These are phyloP conservation scores for Protomyces lactucae-debilis DNA, from an alignment of 1,139 yeast genomes.

Conservation along the genomic window DNA sequence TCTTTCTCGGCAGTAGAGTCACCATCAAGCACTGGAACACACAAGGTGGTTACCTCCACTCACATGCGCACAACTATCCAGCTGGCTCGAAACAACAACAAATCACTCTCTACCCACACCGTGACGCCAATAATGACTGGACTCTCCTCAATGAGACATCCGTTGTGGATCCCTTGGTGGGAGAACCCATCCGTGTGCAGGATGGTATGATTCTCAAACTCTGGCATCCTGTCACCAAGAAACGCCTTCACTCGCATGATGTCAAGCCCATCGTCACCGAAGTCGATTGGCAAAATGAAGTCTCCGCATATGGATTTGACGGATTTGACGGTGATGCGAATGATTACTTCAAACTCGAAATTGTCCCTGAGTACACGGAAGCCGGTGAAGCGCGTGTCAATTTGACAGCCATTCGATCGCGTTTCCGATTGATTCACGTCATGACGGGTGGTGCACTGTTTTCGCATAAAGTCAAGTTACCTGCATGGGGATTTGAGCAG, in stretches of 20 bases:
- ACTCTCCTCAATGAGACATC: slow-evolving; percentile 50
- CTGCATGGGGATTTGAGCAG: slow-evolving; percentile 94
- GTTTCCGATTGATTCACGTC: slow-evolving; percentile 82
- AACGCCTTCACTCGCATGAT: slow-evolving; percentile 94
- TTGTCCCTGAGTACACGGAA: slow-evolving; percentile 56
- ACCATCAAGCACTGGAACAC: slow-evolving; percentile 79
- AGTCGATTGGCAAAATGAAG: slow-evolving; percentile 96
- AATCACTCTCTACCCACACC: slow-evolving; percentile 85
- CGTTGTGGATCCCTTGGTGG: slow-evolving; percentile 37
- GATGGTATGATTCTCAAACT: slow-evolving; percentile 80
- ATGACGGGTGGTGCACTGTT: slow-evolving; percentile 85
- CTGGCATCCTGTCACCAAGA: slow-evolving; percentile 59
- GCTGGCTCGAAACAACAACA: slow-evolving; percentile 96
- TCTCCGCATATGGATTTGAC: slow-evolving; percentile 80
- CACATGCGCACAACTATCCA: slow-evolving; percentile 78
- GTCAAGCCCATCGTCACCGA: slow-evolving; percentile 89
- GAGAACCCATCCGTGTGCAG: slow-evolving; percentile 52
- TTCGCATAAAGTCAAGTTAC: slow-evolving; percentile 79
- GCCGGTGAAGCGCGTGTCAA: slow-evolving; percentile 56
- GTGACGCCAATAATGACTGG: slow-evolving; percentile 87
- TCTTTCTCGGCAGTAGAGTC: slow-evolving; percentile 79
- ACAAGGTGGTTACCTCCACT: slow-evolving; percentile 91
- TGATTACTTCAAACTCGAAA: slow-evolving; percentile 89
- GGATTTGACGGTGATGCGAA: slow-evolving; percentile 94
- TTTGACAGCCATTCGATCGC: slow-evolving; percentile 73